Evolutionary conservation across 2,329 filamentous ascomycete genomes (phyloP), one percentile per base, ranked within the genome.

Genomic region (Neoscytalidium dimidiatum): DNA sequence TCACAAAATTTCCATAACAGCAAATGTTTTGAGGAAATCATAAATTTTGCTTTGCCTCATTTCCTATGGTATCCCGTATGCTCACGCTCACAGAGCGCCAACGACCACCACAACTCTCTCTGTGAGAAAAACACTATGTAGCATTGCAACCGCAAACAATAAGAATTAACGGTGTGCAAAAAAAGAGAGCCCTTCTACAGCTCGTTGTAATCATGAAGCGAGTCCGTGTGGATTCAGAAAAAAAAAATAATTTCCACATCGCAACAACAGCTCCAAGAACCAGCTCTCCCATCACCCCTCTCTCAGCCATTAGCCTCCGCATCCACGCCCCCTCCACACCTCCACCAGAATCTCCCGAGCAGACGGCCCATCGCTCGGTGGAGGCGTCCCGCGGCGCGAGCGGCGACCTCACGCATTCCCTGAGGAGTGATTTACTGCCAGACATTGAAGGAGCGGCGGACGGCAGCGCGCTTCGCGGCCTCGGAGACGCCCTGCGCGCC

Each of bases 61-160:
- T 58, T 46, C 43, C 41, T 33, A 4, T n/a, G 17, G 49, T 33
- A 21, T 58, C 8, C 28, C 49, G 9, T 17, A 19, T 19, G 13
- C 23, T 14, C 21, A n/a, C 38, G 26, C 53, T 58, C 53, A 43
- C 38, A 58, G 53, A 58, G 53, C 53, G 53, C 26, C 38, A 29
- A n/a, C 28, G 6, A 14, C 52, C 8, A 21, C 21, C 53, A 21
- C 38, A 3, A 4, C 8, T 13, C 3, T 14, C 11, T 28, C 23
- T 11, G 9, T 17, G n/a, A 44, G 19, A 14, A 17, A 46, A 28
- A 60, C 38, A 60, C 56, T 46, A 60, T 44, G 28, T 60, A 46
- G 28, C 38, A 21, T n/a, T 38, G 35, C 46, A 49, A n/a, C 26
- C 11, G 21, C 38, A 41, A 53, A 29, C 29, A 44, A 33, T 21